These are phyloP conservation scores for Lentinula edodes DNA, from an alignment of 768 basidiomycete genomes.

Conservation along the genomic window DNA sequence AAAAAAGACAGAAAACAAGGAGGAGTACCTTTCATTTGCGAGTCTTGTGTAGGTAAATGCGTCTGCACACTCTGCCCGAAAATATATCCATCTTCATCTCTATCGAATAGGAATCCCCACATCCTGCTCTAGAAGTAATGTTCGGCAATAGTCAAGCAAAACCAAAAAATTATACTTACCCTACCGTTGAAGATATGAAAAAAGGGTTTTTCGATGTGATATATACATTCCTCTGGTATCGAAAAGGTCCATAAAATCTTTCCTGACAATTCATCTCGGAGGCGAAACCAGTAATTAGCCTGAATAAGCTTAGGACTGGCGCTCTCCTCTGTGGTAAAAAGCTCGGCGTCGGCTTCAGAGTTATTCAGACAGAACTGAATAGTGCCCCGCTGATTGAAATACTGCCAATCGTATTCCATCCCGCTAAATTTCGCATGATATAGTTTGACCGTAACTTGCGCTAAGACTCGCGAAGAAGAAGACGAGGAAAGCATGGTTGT, in stretches of 20 bases:
- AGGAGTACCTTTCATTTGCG: constrained; percentile 3
- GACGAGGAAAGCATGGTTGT: background rate
- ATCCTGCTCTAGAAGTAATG: constrained; percentile 35
- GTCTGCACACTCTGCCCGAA: constrained; percentile 27
- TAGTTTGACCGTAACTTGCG: background rate
- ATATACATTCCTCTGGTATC: constrained; percentile 56
- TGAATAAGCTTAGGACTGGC: background rate
- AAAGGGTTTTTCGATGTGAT: constrained; percentile 82
- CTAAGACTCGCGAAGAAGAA: background rate
- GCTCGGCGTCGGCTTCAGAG: background rate
- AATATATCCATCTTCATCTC: constrained; percentile 42
- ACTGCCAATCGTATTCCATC: constrained; percentile 4
- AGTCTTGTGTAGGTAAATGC: constrained; percentile 14
- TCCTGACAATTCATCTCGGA: constrained; percentile 50
- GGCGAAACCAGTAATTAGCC: constrained; percentile 55
- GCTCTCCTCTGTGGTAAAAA: background rate
- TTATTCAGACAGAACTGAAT: background rate
- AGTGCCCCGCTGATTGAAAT: constrained; percentile 6
- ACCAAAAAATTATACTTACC: constrained; percentile 40
- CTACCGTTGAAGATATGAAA: constrained; percentile 87
- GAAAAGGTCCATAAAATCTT: constrained; percentile 68
- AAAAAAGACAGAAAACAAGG: background rate
- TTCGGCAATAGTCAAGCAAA: background rate
- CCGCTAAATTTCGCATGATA: constrained; percentile 4
- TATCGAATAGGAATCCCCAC: constrained; percentile 47